Conservation (phyloP, 306 rosid species). For the Trichosanthes cucumerina region DNA sequence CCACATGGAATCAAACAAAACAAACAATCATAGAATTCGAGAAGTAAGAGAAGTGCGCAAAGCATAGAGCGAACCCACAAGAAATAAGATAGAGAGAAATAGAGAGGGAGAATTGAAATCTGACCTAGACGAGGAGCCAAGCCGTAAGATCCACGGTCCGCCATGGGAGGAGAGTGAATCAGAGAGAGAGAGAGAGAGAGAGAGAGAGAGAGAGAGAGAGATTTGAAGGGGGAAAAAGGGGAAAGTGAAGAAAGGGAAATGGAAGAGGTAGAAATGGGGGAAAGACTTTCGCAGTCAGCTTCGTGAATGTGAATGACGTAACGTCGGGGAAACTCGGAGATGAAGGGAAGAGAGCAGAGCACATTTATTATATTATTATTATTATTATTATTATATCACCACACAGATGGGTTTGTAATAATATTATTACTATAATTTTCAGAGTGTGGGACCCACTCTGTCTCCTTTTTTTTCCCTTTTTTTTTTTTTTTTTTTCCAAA, state of each 20-base stretch:
- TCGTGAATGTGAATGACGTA: constrained; percentile 12
- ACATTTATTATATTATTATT: not conserved
- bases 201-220: not conserved
- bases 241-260: not conserved
- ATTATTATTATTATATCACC: not conserved
- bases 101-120: constrained; percentile 12
- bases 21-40: not conserved
- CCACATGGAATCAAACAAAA: not conserved
- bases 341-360: not conserved
- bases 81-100: not conserved
- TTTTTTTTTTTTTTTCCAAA: not conserved
- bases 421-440: not conserved
- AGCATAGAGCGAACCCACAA: not conserved
- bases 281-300: constrained; percentile 14
- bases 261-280: not conserved
- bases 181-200: not conserved
- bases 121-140: constrained; percentile 69
- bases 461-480: not conserved
- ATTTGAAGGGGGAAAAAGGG: not conserved
- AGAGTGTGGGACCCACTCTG: not conserved
- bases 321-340: not conserved
- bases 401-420: too few species aligned
- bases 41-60: not conserved
- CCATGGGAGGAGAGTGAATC: constrained; percentile 34
- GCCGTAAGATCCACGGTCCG: constrained; percentile 52